Evolutionary conservation across 148 eudicot species (phyloP).

Genomic region (Polygonum aviculare): DNA sequence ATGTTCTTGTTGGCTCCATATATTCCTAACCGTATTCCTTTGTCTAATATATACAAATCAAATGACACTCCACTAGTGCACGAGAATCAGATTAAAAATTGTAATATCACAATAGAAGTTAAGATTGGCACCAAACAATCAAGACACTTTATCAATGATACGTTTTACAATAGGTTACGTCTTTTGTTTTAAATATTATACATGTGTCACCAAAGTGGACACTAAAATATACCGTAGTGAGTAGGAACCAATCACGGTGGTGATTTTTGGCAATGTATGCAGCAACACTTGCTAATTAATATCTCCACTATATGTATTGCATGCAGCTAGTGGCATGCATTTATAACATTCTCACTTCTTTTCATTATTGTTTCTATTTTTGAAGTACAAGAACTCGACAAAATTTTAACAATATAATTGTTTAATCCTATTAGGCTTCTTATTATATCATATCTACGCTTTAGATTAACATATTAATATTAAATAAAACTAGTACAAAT

Average conservation of each 20-base stretch:
- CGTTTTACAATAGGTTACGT: neutral
- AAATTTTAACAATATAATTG: neutral
- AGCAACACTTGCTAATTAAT: neutral
- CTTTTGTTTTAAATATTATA: neutral
- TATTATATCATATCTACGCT: neutral
- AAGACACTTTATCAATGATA: no score
- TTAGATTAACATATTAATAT: neutral
- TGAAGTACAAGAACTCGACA: neutral
- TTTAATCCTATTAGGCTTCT: neutral
- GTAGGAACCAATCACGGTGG: conserved; percentile 20
- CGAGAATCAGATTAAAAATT: no score
- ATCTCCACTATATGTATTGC: neutral
- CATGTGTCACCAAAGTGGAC: conserved; percentile 7
- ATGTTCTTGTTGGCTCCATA: no score
- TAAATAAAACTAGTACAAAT: no score
- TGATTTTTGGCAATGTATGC: conserved; percentile 16
- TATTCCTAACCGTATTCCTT: neutral
- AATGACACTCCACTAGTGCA: no score
- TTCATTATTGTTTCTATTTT: neutral
- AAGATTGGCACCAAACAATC: neutral
- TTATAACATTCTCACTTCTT: neutral
- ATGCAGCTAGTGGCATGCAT: neutral
- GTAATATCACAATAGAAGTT: no score
- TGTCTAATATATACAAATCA: neutral
- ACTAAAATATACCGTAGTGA: neutral